Base-by-base conservation (phyloP, 1,139 yeast species). In the Lodderomyces elongisporus region DNA sequence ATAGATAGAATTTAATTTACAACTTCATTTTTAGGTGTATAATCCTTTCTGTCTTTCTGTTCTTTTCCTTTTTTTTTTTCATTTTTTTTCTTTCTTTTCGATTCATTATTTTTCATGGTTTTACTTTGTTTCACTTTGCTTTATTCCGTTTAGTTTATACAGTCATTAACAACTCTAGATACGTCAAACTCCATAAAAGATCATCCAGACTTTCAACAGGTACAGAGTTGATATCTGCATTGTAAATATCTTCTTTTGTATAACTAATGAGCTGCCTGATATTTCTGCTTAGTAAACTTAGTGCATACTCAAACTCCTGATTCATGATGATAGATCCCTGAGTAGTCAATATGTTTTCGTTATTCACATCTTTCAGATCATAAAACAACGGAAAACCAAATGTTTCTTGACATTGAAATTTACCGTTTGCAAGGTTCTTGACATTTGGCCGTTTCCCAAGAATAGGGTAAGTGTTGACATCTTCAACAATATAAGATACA, bases 201-300 rank as follows among this genome's bases (percentile, higher is more conserved):
- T 66, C 66, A 44, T 66, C 74, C 14, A 56, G 42, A 41, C 69
- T 61, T 33, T 68, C 73, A 3, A 53, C 43, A 1, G 74, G 73
- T 8, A 66, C 50, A 17, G 15, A 15, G 9, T 17, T 23, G 4
- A 25, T 20, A 28, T 49, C 52, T 40, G 34, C 30, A 35, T 45
- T 44, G 34, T 47, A 43, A 20, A 43, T 48, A 18, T 42, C 44
- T 23, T 47, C 50, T 12, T 51, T 52, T 3, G 59, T 48, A 17
- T 48, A 48, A 25, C 53, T 46, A 4, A 60, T 46, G 16, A 66
- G 47, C 9, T 47, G 41, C 3, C 53, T 42, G 16, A 67, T 37
- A 38, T 66, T 63, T 31, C 55, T 57, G 36, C 57, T 61, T 14
- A 68, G 47, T 32, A 67, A 49, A 12, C 41, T 45, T 13, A 68